A percentile compares a stretch with the other conserved stretches of the same genome.
These are phyloP conservation scores for Alternaria infectoria DNA, from an alignment of 2,329 filamentous ascomycete species.

Conservation along the genomic window DNA sequence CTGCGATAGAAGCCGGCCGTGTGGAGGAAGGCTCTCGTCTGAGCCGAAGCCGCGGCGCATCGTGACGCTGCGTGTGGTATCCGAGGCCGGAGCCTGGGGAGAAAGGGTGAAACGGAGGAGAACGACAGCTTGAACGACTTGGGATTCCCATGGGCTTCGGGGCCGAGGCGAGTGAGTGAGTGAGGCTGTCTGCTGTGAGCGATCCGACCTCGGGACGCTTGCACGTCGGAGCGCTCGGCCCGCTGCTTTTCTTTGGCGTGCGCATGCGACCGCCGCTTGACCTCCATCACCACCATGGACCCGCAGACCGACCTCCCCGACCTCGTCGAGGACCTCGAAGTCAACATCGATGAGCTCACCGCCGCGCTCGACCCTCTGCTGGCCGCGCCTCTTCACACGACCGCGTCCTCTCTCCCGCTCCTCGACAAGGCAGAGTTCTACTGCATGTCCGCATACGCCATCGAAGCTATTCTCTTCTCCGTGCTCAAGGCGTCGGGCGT, in stretches of 20 bases:
- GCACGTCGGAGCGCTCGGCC: slow-evolving; percentile 28
- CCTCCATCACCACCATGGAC: slow-evolving; percentile 53
- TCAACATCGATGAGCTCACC: slow-evolving; percentile 80
- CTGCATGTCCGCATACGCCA: slow-evolving; percentile 83
- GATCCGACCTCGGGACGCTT: slow-evolving; percentile 1
- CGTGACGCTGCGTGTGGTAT: slow-evolving; percentile 47
- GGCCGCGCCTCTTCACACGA: slow-evolving; percentile 66
- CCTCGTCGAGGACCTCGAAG: slow-evolving; percentile 75
- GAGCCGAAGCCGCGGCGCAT: slow-evolving; percentile 51
- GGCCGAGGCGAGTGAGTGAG: slow-evolving; percentile 11
- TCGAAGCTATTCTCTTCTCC: slow-evolving; percentile 89
- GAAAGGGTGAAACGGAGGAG: slow-evolving; percentile 42
- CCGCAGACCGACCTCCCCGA: slow-evolving; percentile 64
- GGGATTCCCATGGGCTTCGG: slow-evolving; percentile 19
- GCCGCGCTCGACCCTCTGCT: slow-evolving; percentile 77
- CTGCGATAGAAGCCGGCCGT: slow-evolving; percentile 43
- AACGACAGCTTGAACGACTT: slow-evolving; percentile 53
- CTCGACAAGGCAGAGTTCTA: slow-evolving; percentile 95
- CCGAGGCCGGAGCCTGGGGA: slow-evolving; percentile 55
- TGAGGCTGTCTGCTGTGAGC: slow-evolving; percentile 14
- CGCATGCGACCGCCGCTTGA: not conserved
- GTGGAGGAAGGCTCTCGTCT: slow-evolving; percentile 27
- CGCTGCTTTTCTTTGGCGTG: slow-evolving; percentile 27
- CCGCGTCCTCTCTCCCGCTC: slow-evolving; percentile 81
- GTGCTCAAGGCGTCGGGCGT: slow-evolving; percentile 79